A percentile compares a stretch with the other conserved stretches of the same genome.
phyloP scores from a whole-genome alignment of 345 rosid genomes.

The Erucastrum elatum region DNA sequence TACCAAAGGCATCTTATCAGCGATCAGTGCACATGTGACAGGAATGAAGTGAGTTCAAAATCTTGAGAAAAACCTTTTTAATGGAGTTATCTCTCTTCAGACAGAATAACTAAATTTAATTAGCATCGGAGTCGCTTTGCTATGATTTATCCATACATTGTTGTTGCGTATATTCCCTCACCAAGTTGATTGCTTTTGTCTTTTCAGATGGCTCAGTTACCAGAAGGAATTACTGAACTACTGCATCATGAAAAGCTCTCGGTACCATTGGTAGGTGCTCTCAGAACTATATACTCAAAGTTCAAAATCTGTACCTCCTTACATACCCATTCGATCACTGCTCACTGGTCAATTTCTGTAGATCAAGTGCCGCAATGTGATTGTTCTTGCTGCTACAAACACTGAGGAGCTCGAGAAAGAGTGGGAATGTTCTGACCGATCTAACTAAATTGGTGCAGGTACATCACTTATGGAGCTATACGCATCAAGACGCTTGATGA shows the following conservation, averaged over 20 bases:
- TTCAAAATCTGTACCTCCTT: neutral
- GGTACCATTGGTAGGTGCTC: conserved; percentile 76
- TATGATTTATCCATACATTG: neutral
- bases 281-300: no score
- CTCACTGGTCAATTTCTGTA: conserved; percentile 30
- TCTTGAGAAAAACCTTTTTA: neutral
- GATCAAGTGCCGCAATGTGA: conserved; percentile 83
- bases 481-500: conserved; percentile 47
- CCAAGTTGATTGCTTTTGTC: conserved; percentile 25
- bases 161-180: conserved; percentile 28
- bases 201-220: neutral
- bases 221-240: conserved; percentile 12
- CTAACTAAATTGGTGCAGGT: conserved; percentile 48
- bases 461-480: conserved; percentile 56
- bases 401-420: no score
- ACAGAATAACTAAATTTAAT: no score
- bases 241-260: conserved; percentile 83
- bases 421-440: conserved; percentile 85
- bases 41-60: conserved; percentile 56
- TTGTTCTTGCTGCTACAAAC: conserved; percentile 77
- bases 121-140: neutral
- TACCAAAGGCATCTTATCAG: conserved; percentile 75
- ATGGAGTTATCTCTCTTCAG: no score
- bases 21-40: conserved; percentile 77
- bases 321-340: neutral